phyloP scores from a whole-genome alignment of 768 basidiomycete genomes.

The Tremella fuciformis region DNA sequence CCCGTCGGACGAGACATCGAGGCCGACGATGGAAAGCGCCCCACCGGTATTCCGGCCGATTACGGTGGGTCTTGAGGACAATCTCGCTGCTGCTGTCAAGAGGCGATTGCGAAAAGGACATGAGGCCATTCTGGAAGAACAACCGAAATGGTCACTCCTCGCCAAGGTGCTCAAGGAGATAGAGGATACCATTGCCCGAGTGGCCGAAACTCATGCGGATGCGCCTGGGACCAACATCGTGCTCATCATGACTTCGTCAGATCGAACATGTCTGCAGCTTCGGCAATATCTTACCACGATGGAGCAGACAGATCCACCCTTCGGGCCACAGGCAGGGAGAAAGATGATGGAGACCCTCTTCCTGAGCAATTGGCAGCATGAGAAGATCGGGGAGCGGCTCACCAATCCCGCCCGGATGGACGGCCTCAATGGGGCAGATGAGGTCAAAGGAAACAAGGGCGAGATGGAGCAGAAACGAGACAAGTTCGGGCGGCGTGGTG shows the following conservation, averaged over 20 bases:
- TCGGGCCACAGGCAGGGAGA: slow-evolving; percentile 57
- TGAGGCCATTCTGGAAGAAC: slow-evolving; percentile 84
- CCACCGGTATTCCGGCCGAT: slow-evolving; percentile 43
- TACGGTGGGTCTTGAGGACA: slow-evolving; percentile 26
- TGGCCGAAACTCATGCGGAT: slow-evolving; percentile 37
- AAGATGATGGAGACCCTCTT: slow-evolving; percentile 73
- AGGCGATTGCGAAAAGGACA: slow-evolving; percentile 73
- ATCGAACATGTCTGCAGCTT: slow-evolving; percentile 68
- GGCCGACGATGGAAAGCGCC: slow-evolving; percentile 11
- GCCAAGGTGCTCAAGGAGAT: slow-evolving; percentile 84
- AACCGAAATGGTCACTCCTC: slow-evolving; percentile 88
- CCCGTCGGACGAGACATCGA: slow-evolving; percentile 9
- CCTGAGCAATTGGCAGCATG: slow-evolving; percentile 45
- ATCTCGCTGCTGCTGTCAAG: slow-evolving; percentile 42
- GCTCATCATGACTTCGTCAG: slow-evolving; percentile 82
- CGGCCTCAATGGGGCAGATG: slow-evolving; percentile 16
- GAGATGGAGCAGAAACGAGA: slow-evolving; percentile 37
- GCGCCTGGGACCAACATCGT: slow-evolving; percentile 67
- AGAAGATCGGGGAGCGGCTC: slow-evolving; percentile 37
- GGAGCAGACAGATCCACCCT: slow-evolving; percentile 44
- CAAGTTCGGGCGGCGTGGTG: slow-evolving; percentile 16
- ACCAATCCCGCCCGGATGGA: slow-evolving; percentile 28
- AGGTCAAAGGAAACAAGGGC: slow-evolving; percentile 27
- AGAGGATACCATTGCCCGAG: slow-evolving; percentile 63
- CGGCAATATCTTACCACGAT: slow-evolving; percentile 74